Base-by-base conservation (phyloP, 1,284 basidiomycete genomes). In the Cutaneotrichosporon daszewskae region DNA sequence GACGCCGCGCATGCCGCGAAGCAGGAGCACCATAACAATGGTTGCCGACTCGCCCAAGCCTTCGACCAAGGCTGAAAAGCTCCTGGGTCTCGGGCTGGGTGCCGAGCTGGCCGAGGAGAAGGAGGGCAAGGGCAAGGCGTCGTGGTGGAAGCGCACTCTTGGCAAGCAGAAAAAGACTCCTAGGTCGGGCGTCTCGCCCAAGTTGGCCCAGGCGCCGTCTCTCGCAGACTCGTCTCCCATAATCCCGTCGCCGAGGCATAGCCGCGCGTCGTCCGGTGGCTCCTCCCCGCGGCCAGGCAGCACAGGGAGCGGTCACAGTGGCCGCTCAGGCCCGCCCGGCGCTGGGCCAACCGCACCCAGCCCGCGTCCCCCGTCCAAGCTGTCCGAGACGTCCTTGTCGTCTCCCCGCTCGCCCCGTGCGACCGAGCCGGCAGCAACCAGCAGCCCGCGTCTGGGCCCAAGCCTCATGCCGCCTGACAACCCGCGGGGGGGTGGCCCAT, bases 11-110 rank as follows among this genome's bases (percentile, higher is more conserved):
- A 43, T 69, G 33, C 54, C 65, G 1, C 47, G 68, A 31, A 62
- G 58, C 31, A 49, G 62, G 10, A 71, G 68, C 31, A 73, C 71
- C 6, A 73, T 73, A 51, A 71, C 70, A 16, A 72, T 73, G 71
- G 57, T 71, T 2, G 34, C 62, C 4, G 62, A 64, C 32, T 58
- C 60, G 20, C 60, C 62, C 7, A 49, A 53, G 26, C 40, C 54
- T 1, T 28, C 50, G 12, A 58, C 58, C 43, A 64, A 63, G 32
- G 64, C 64, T 2, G 66, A 69, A 50, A 52, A 58, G 20, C 53
- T 69, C 9, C 53, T 68, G 16, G 66, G 63, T 1, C 44, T 67
- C 4, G 62, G 56, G 2, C 47, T 60, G 17, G 61, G 56, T 10
- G 47, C 45, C 36, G 25, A 31, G 17, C 40, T 37, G 20, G 33